Conservation (phyloP, 306 rosid genomes). For the Lathyrus aphaca region DNA sequence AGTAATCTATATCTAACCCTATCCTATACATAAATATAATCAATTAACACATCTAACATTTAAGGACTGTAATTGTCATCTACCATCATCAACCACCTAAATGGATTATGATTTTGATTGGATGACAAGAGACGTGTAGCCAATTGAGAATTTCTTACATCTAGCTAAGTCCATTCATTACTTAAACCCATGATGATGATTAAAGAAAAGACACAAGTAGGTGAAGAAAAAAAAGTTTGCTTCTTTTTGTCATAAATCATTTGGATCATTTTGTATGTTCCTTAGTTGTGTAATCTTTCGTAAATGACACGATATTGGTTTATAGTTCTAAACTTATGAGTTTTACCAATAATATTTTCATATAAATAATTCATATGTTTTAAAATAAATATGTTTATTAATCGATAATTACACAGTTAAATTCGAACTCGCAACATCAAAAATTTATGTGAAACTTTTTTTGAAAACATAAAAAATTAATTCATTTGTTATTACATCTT, state of each 20-base stretch:
- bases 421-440: too few species aligned
- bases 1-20: slow-evolving; percentile 33
- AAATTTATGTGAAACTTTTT: too few species aligned
- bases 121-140: slow-evolving; percentile 43
- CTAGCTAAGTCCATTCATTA: slow-evolving; percentile 37
- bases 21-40: slow-evolving; percentile 37
- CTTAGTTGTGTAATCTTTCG: slow-evolving; percentile 43
- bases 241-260: slow-evolving; percentile 47
- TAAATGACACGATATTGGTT: slow-evolving; percentile 45
- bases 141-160: slow-evolving; percentile 36
- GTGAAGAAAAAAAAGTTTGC: slow-evolving; percentile 8
- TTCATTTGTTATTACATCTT: too few species aligned
- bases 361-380: too few species aligned
- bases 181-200: slow-evolving; percentile 36
- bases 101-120: slow-evolving; percentile 47
- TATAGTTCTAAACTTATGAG: neutral
- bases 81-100: slow-evolving; percentile 37
- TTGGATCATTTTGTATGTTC: slow-evolving; percentile 47
- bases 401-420: too few species aligned
- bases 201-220: slow-evolving; percentile 35
- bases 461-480: too few species aligned
- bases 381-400: too few species aligned
- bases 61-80: slow-evolving; percentile 34
- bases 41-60: slow-evolving; percentile 24
- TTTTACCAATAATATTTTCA: too few species aligned